These are phyloP conservation scores for Populus deltoides DNA, from an alignment of 345 rosid genomes.

Conservation along the genomic window DNA sequence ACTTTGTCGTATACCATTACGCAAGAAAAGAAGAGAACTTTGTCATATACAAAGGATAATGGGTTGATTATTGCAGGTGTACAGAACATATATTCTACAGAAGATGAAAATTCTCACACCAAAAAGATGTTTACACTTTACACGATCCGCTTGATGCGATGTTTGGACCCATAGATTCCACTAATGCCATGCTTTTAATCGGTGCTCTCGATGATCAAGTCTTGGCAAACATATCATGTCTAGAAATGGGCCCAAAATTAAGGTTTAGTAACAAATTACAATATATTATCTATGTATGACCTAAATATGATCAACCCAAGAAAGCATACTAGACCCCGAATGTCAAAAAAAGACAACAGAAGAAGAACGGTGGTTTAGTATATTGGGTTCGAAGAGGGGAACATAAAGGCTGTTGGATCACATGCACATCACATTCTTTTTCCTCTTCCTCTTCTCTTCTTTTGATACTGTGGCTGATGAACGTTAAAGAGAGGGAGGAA, in stretches of 20 bases:
- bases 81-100: conserved; percentile 9
- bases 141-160: conserved; percentile 21
- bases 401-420: conserved; percentile 79
- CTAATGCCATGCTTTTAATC: conserved; percentile 41
- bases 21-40: conserved; percentile 14
- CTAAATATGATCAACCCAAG: conserved; percentile 33
- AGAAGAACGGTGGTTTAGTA: conserved; percentile 26
- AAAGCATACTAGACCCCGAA: conserved; percentile 13
- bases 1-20: no score
- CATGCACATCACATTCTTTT: conserved; percentile 66
- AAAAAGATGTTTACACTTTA: conserved; percentile 4
- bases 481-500: conserved; percentile 32
- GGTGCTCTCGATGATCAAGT: conserved; percentile 30
- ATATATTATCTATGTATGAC: conserved; percentile 29
- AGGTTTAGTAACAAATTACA: conserved; percentile 13
- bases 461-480: conserved; percentile 52
- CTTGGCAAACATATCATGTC: conserved; percentile 26
- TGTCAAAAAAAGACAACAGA: conserved; percentile 40
- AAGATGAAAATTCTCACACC: conserved; percentile 2
- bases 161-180: conserved; percentile 33
- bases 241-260: conserved; percentile 24
- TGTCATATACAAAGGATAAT: conserved; percentile 15
- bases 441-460: conserved; percentile 42
- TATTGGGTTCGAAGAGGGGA: conserved; percentile 47
- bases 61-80: neutral